phyloP scores from a whole-genome alignment of 495 filamentous ascomycete species.

The Echria macrotheca region DNA sequence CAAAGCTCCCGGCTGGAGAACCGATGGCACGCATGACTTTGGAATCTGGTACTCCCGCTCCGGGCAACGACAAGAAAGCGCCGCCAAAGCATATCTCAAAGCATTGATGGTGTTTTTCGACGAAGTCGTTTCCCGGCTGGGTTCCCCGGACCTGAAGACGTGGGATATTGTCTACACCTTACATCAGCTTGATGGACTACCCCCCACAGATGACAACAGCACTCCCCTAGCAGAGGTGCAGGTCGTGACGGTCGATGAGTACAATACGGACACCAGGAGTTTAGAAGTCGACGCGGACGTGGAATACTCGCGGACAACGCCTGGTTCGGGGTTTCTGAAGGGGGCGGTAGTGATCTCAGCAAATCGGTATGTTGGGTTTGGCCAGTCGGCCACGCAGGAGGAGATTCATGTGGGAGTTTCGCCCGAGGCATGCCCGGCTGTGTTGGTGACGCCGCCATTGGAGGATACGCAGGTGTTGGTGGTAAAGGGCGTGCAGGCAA shows the following conservation, averaged over 20 bases:
- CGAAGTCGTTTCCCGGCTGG: background rate
- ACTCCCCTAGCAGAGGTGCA: conserved; percentile 2
- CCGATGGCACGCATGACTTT: conserved; percentile 21
- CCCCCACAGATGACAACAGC: background rate
- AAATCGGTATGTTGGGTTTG: conserved; percentile 21
- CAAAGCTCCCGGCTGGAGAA: conserved; percentile 8
- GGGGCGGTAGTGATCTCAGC: conserved; percentile 19
- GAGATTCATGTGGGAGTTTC: conserved; percentile 21
- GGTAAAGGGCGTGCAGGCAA: conserved; percentile 15
- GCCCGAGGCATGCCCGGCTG: conserved; percentile 24
- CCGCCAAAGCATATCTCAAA: conserved; percentile 15
- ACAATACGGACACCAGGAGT: conserved; percentile 3
- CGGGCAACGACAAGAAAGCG: conserved; percentile 15
- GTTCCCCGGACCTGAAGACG: background rate
- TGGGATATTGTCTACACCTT: conserved; percentile 11
- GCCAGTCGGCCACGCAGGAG: conserved; percentile 26
- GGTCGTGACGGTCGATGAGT: background rate
- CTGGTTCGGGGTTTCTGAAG: conserved; percentile 5
- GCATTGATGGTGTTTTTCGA: conserved; percentile 16
- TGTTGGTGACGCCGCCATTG: conserved; percentile 20
- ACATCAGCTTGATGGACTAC: background rate
- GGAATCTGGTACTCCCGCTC: conserved; percentile 21
- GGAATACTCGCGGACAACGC: background rate
- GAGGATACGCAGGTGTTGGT: conserved; percentile 13
- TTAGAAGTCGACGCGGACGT: background rate